phyloP scores from a whole-genome alignment of 2,329 filamentous ascomycete genomes.

The Trichoderma sp. region DNA sequence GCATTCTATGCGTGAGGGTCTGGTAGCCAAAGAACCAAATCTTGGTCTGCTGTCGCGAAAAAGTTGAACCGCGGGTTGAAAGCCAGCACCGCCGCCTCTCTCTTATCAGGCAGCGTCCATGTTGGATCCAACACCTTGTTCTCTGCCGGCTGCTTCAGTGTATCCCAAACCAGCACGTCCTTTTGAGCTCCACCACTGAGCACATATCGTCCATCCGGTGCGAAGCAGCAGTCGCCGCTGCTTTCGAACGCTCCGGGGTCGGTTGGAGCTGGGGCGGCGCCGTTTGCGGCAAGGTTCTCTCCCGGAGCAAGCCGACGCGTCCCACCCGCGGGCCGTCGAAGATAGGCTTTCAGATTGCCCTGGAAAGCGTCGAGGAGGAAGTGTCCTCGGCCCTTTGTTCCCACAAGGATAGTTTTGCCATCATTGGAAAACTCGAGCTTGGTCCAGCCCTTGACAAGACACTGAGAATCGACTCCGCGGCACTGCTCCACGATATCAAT shows the following conservation, averaged over 20 bases:
- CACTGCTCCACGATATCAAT: conserved; percentile 73
- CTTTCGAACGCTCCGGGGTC: conserved; percentile 49
- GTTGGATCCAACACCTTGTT: conserved; percentile 64
- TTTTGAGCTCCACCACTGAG: conserved; percentile 70
- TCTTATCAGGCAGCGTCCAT: conserved; percentile 65
- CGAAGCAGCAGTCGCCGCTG: conserved; percentile 82
- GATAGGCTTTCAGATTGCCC: conserved; percentile 74
- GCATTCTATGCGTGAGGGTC: conserved; percentile 57
- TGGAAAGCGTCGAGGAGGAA: conserved; percentile 93
- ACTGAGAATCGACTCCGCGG: conserved; percentile 53
- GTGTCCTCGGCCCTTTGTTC: conserved; percentile 81
- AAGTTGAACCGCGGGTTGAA: conserved; percentile 93
- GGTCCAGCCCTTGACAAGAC: conserved; percentile 74
- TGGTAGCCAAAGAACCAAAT: conserved; percentile 77
- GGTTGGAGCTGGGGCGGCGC: conserved; percentile 32
- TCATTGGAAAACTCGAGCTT: conserved; percentile 96
- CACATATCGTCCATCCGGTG: conserved; percentile 85
- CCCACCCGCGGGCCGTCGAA: conserved; percentile 59
- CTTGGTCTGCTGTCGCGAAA: conserved; percentile 85
- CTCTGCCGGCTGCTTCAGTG: conserved; percentile 56
- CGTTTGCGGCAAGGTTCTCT: conserved; percentile 41
- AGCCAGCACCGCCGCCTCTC: conserved; percentile 71
- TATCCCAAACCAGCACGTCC: conserved; percentile 87
- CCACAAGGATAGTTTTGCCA: conserved; percentile 81
- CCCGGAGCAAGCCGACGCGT: conserved; percentile 56